A percentile compares a stretch with the other conserved stretches of the same genome.
These are phyloP conservation scores for Cryphonectria japonica DNA, from an alignment of 2,329 filamentous ascomycete genomes.

Conservation along the genomic window DNA sequence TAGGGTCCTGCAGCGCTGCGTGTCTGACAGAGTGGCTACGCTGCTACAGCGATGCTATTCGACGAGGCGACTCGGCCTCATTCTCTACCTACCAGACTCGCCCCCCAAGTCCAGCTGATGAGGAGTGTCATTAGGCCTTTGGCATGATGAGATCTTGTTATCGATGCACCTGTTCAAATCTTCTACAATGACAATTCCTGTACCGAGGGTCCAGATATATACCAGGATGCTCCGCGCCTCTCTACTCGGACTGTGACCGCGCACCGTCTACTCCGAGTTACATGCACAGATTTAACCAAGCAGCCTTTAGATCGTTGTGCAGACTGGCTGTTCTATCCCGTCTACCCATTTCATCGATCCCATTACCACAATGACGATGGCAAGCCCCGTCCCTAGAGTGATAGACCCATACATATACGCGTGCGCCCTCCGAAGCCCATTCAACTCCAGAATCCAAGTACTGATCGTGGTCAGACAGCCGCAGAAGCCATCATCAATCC, in stretches of 20 bases:
- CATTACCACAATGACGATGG: slow-evolving; percentile 70
- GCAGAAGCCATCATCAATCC: slow-evolving; percentile 69
- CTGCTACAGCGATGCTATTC: no score
- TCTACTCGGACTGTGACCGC: background rate
- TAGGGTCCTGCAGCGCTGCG: no score
- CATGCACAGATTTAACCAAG: background rate
- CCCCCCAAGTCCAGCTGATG: no score
- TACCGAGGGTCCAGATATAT: background rate
- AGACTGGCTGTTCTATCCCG: background rate
- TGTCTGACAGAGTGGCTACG: no score
- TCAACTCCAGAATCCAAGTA: slow-evolving; percentile 67
- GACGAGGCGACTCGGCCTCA: no score
- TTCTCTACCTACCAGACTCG: no score
- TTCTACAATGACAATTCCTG: background rate
- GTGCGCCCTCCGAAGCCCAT: slow-evolving; percentile 48
- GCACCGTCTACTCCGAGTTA: background rate
- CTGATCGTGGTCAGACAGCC: slow-evolving; percentile 70
- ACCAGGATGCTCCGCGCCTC: no score
- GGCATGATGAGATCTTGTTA: background rate
- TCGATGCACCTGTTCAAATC: background rate
- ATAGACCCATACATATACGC: slow-evolving; percentile 70
- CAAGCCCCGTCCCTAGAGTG: slow-evolving; percentile 64
- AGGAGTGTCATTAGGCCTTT: no score
- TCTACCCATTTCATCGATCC: slow-evolving; percentile 71
- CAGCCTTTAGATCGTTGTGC: background rate